Evolutionary conservation across 345 rosid species (phyloP), one percentile per base, ranked within the genome.

Genomic region (Acer saccharum): DNA sequence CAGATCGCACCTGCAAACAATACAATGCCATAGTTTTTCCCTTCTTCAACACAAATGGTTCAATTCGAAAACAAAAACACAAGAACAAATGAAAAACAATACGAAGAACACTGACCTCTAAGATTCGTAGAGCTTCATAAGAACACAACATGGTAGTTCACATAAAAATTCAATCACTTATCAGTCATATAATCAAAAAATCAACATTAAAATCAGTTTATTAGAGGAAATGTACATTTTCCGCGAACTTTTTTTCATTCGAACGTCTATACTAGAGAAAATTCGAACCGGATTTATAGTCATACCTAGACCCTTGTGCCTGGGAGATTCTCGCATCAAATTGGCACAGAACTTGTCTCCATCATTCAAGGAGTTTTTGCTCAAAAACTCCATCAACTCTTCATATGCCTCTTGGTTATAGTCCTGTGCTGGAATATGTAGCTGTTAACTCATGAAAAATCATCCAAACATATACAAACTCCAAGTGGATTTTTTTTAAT

Each of bases 271-370:
- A 32, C 35, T 35, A 35, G 39, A 29, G 32, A 29, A 29, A 29
- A 29, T 29, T 29, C 32, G 32, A 29, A 29, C 32, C 32, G 32
- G 32, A 29, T 29, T 29, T 29, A 29, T 29, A 29, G 32, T 0
- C 39, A 35, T 87, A 93, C 98, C 95, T 80, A 93, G 84, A 74
- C n/a, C 77, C 83, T 86, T 87, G 74, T 93, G 97, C 82, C 89
- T 83, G 0, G 95, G 79, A 79, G 98, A 94, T 58, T 91, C 87
- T 65, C 97, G 84, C 98, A 93, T 93, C 86, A 93, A 81, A 43
- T 78, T 77, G 0, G 97, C 88, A 3, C 90, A 88, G 61, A 93
- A 94, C 79, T 91, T 80, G 83, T 94, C 98, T 2, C 98, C 98
- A 58, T 95, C 98, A 41, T 88, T 85, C 77, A 93, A 71, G 0